phyloP scores from a whole-genome alignment of 805 yeast species.

The Nakazawaea ishiwadae region DNA sequence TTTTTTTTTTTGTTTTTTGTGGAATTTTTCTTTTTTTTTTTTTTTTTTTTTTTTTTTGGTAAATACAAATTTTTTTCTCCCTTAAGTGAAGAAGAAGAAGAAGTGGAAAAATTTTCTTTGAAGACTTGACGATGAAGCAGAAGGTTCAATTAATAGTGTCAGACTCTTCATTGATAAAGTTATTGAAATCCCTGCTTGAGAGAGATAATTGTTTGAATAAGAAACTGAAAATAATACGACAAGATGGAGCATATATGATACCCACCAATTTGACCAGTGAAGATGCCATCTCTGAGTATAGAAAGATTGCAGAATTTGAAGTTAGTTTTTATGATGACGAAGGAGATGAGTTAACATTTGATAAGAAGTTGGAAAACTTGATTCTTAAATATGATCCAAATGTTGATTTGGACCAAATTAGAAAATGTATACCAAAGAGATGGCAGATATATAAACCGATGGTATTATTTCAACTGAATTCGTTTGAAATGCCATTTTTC shows the following conservation, averaged over 20 bases:
- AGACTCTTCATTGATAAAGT: conserved; percentile 6
- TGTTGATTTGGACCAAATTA: not conserved
- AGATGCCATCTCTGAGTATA: not conserved
- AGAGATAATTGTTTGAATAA: conserved; percentile 5
- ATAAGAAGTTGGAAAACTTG: not conserved
- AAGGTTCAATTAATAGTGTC: conserved; percentile 4
- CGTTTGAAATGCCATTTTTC: conserved; percentile 41
- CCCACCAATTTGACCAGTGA: not conserved
- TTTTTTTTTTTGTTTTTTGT: no score
- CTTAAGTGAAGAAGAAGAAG: no score
- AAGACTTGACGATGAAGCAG: no score
- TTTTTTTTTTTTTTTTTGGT: no score
- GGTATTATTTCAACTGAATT: conserved; percentile 47
- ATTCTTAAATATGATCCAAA: not conserved
- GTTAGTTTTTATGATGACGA: not conserved
- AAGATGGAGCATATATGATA: not conserved
- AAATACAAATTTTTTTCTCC: no score
- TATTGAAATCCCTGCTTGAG: conserved; percentile 11
- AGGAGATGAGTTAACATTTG: not conserved
- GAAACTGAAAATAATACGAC: not conserved
- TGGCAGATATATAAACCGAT: conserved; percentile 67
- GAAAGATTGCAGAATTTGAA: not conserved
- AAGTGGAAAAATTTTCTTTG: no score
- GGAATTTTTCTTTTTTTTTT: no score
- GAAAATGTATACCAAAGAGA: conserved; percentile 38